These are phyloP conservation scores for Scedosporium minutisporum DNA, from an alignment of 2,329 filamentous ascomycete genomes.

Conservation along the genomic window DNA sequence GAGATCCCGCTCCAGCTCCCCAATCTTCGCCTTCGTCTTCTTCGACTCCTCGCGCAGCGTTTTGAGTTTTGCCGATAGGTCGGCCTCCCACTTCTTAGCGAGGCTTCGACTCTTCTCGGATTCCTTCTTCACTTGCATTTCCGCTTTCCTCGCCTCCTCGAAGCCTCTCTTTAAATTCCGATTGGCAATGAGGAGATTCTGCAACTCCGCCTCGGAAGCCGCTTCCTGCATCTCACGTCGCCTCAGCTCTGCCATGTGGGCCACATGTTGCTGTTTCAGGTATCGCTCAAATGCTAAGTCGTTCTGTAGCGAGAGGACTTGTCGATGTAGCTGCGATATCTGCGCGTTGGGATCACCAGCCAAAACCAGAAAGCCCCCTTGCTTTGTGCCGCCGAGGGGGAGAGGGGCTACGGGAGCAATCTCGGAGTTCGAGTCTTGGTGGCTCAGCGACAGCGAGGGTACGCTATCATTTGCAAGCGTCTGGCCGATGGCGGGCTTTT, in stretches of 20 bases:
- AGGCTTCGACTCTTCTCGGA: constrained; percentile 62
- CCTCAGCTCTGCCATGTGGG: constrained; percentile 70
- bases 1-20: constrained; percentile 47
- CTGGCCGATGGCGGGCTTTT: constrained; percentile 43
- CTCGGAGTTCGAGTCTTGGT: constrained; percentile 36
- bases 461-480: constrained; percentile 49
- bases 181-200: constrained; percentile 70
- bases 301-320: constrained; percentile 67
- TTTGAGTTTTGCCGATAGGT: constrained; percentile 57
- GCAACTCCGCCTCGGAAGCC: constrained; percentile 70
- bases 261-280: constrained; percentile 73
- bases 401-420: constrained; percentile 18
- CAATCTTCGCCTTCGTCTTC: constrained; percentile 49
- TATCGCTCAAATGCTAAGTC: constrained; percentile 78
- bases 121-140: constrained; percentile 62
- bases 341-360: constrained; percentile 26
- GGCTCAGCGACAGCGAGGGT: constrained; percentile 40
- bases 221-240: constrained; percentile 67
- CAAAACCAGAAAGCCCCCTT: constrained; percentile 9
- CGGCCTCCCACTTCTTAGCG: constrained; percentile 68
- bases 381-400: constrained; percentile 19
- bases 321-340: constrained; percentile 53
- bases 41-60: constrained; percentile 61
- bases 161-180: constrained; percentile 63
- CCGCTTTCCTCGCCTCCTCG: constrained; percentile 61